Conservation (phyloP, 805 yeast species). For the Starmerella floricola region DNA sequence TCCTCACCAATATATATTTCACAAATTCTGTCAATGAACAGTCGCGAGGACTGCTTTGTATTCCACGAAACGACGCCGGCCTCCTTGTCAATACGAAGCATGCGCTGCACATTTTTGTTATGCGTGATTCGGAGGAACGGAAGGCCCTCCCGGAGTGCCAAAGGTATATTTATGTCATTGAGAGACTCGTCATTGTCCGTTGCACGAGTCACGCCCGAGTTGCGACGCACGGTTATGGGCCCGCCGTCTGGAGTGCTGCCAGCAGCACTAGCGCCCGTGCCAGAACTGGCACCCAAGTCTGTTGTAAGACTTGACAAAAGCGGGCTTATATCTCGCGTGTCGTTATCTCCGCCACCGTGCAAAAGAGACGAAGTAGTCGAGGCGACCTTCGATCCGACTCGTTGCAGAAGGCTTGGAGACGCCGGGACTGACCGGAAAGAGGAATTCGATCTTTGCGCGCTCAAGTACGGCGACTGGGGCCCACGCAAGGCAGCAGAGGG, state of each 20-base stretch:
- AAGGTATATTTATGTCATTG: conserved; percentile 14
- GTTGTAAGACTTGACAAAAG: background rate
- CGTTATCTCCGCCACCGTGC: background rate
- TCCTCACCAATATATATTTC: conserved; percentile 51
- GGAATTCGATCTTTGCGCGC: background rate
- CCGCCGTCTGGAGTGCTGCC: no score
- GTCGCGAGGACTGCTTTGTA: conserved; percentile 33
- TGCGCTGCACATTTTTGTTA: conserved; percentile 49
- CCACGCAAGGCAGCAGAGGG: conserved; percentile 1
- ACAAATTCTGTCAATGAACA: conserved; percentile 51
- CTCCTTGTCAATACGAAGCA: conserved; percentile 44
- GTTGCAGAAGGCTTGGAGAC: conserved; percentile 11
- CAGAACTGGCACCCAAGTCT: background rate
- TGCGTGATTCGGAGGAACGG: conserved; percentile 58
- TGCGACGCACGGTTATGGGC: conserved; percentile 22
- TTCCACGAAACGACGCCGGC: conserved; percentile 49
- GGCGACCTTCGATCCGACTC: conserved; percentile 15
- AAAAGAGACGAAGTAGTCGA: conserved; percentile 9
- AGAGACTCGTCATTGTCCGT: conserved; percentile 1
- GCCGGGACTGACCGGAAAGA: background rate
- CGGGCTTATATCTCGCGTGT: conserved; percentile 1
- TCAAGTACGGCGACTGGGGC: background rate
- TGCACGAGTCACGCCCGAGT: conserved; percentile 19
- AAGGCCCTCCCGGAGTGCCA: conserved; percentile 35
- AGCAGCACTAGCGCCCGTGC: no score